Base-by-base conservation (phyloP, 495 filamentous ascomycete genomes). In the Cercophora samala region DNA sequence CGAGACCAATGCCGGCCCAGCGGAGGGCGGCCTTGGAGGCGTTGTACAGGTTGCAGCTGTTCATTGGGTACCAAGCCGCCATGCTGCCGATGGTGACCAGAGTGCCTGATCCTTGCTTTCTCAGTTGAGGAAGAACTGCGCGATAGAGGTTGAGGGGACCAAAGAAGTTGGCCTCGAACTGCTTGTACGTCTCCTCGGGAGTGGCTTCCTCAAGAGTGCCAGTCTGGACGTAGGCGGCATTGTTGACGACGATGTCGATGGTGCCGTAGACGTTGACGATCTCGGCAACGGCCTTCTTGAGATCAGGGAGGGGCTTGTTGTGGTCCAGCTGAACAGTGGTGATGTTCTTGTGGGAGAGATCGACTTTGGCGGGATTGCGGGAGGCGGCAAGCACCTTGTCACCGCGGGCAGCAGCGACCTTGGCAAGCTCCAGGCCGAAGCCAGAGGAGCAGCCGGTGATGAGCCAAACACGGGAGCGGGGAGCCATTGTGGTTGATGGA, bases 371-470 rank as follows among this genome's bases (percentile, higher is more conserved):
- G 19, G 74, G 62, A 65, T 68, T 66, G 71, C 74, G 53, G 67
- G 74, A 64, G 70, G 79, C 67, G 23, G 77, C 84, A 26, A 86
- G 74, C 15, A 87, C 84, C 52, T 72, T 70, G 63, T 83, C 77
- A 42, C 82, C 82, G 5, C 75, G 73, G 13, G 64, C 65, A 6
- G 85, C 79, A 18, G 80, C 84, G 6, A 65, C 60, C 13, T 76
- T 71, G 32, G 78, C 76, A 4, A 86, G 76, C 11, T 75, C 64
- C 6, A 75, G 70, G 17, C 85, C 85, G 25, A 87, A 79, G 63
- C 85, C 85, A 32, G 78, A 80, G 17, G 83, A 85, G 53, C 78
- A 79, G 60, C 85, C 85, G 0, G 84, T 87, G 64, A 87, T 81
- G 65, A 87, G 77, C 75, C 74, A 78, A 9, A 74, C 68, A 18